Conservation (phyloP, 768 basidiomycete species). For the Cubamyces lactineus region DNA sequence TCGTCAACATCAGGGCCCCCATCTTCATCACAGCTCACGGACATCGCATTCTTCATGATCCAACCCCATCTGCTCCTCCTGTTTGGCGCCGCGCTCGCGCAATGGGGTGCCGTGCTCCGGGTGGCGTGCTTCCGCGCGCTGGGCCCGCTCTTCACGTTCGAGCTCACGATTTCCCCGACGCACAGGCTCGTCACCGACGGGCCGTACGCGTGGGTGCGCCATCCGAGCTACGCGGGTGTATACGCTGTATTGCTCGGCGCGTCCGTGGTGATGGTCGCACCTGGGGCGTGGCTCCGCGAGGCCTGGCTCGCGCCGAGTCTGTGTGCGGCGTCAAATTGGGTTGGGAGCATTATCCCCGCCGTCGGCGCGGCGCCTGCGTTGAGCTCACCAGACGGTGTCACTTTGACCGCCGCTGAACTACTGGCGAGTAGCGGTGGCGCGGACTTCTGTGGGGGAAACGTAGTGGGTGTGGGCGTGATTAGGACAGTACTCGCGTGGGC, state of each 20-base stretch:
- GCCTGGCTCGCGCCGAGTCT: slow-evolving; percentile 22
- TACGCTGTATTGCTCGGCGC: slow-evolving; percentile 34
- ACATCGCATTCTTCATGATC: slow-evolving; percentile 9
- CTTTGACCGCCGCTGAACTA: too few relatives aligned
- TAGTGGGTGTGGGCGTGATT: background rate
- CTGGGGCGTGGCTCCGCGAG: slow-evolving; percentile 30
- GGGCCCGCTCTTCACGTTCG: slow-evolving; percentile 44
- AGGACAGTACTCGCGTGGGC: slow-evolving; percentile 21
- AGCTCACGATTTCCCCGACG: slow-evolving; percentile 39
- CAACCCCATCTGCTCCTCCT: slow-evolving; percentile 32
- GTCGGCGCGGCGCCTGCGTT: background rate
- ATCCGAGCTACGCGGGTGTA: slow-evolving; percentile 43
- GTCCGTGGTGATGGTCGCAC: slow-evolving; percentile 26
- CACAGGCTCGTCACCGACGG: slow-evolving; percentile 44
- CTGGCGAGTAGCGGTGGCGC: background rate
- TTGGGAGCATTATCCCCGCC: background rate
- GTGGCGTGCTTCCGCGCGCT: slow-evolving; percentile 42
- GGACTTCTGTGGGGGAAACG: background rate
- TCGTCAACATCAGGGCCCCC: background rate
- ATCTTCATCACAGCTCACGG: background rate
- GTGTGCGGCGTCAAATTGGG: background rate
- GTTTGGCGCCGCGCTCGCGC: slow-evolving; percentile 33
- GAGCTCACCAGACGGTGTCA: background rate
- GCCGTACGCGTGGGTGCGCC: slow-evolving; percentile 45
- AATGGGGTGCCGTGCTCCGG: slow-evolving; percentile 40